Evolutionary conservation across 305 asterid genomes (phyloP), one percentile per base, ranked within the genome.

Genomic region (Nicotiana rustica): DNA sequence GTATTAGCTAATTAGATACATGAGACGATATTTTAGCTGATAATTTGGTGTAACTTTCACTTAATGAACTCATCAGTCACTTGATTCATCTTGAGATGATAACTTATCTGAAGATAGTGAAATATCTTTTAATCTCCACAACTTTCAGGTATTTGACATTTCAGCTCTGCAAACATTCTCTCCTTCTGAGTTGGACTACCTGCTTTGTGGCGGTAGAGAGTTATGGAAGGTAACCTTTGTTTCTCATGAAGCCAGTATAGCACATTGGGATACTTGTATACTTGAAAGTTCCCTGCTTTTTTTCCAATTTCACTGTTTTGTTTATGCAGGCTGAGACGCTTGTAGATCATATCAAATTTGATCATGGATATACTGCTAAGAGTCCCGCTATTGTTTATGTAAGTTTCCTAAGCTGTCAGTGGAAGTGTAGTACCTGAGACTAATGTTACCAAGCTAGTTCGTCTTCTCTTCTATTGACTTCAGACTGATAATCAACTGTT

Each of bases 121-220:
- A 75, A 15, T 75, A 75, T 52, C 64, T 15, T 47, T 29, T 49
- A 29, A 62, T 41, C 79, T 75, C 65, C 64, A 15, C 65, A 75
- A 52, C 65, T 52, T 75, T 29, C 86, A 96, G 98, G 99, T 97
- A 80, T 95, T 97, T 85, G 99, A 97, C 85, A 86, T 97, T 77
- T 85, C 97, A 17, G 82, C 94, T 25, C 90, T 97, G 67, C 99
- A 97, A 92, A 97, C 95, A 86, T 97, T 97, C 85, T 90, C 99
- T 86, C 95, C 98, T 62, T 79, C 86, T 81, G 99, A 97, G 92
- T 89, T 97, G 95, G 99, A 97, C 89, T 90, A 92, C 86, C 91
- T 97, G 82, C 94, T 97, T 67, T 97, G 99, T 82, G 99, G 99
- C 61, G 98, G 98, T 81, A 89, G 97, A 88, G 99, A 95, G 90